These are phyloP conservation scores for Elsinoe necatrix DNA, from an alignment of 2,329 filamentous ascomycete genomes.

Conservation along the genomic window DNA sequence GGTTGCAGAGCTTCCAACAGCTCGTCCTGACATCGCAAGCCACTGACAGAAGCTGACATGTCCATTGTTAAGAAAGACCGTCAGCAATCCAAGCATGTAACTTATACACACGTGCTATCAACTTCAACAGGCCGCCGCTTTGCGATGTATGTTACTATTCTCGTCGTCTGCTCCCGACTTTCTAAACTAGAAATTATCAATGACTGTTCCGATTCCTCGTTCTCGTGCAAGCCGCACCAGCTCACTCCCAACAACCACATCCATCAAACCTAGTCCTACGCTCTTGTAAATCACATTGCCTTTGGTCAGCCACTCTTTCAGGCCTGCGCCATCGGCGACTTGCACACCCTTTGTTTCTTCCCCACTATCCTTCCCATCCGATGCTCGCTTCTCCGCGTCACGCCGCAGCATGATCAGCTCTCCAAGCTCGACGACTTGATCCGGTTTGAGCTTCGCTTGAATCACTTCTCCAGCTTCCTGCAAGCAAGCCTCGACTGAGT, in stretches of 20 bases:
- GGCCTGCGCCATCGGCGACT: slow-evolving; percentile 30
- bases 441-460: slow-evolving; percentile 61
- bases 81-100: no score
- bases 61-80: no score
- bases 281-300: slow-evolving; percentile 64
- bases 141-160: no score
- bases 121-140: not conserved
- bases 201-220: slow-evolving; percentile 47
- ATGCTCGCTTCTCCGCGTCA: slow-evolving; percentile 37
- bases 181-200: slow-evolving; percentile 37
- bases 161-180: not conserved
- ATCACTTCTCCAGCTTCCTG: slow-evolving; percentile 83
- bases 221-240: slow-evolving; percentile 49
- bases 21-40: not conserved
- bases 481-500: slow-evolving; percentile 68
- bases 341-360: slow-evolving; percentile 23
- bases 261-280: slow-evolving; percentile 60
- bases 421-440: slow-evolving; percentile 77
- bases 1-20: not conserved
- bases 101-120: not conserved
- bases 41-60: not conserved
- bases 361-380: slow-evolving; percentile 20
- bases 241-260: slow-evolving; percentile 54
- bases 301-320: slow-evolving; percentile 52
- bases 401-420: slow-evolving; percentile 62